phyloP scores from a whole-genome alignment of 2,329 filamentous ascomycete species.

The Pseudogymnoascus sp. region DNA sequence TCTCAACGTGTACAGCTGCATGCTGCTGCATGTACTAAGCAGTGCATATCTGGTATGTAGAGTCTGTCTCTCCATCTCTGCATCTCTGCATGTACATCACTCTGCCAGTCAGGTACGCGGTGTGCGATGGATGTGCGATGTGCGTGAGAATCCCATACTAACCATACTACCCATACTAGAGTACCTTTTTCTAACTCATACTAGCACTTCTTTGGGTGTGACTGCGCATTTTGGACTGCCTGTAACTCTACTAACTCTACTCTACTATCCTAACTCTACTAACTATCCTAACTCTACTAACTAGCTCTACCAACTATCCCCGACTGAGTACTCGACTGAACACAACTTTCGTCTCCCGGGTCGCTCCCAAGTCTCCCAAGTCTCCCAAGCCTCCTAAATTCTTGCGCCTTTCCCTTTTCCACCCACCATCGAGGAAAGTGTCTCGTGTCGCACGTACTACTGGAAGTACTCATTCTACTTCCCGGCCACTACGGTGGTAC shows the following conservation, averaged over 20 bases:
- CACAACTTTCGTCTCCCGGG: neutral
- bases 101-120: constrained; percentile 2
- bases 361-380: neutral
- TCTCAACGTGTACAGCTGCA: neutral
- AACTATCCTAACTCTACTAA: no score
- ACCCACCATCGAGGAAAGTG: neutral
- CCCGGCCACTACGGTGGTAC: neutral
- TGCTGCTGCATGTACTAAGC: neutral
- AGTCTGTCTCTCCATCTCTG: no score
- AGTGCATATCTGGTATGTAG: no score
- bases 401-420: neutral
- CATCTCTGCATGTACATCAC: neutral
- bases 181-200: neutral
- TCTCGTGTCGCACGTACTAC: neutral
- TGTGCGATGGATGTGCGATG: neutral
- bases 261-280: no score
- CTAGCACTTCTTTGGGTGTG: neutral
- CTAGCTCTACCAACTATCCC: no score
- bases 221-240: neutral
- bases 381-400: neutral
- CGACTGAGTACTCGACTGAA: neutral
- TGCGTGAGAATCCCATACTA: neutral
- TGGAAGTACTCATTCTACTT: neutral
- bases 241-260: no score
- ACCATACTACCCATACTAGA: neutral